These are phyloP conservation scores for Cynanchum wilfordii DNA, from an alignment of 257 asterid genomes.

Conservation along the genomic window DNA sequence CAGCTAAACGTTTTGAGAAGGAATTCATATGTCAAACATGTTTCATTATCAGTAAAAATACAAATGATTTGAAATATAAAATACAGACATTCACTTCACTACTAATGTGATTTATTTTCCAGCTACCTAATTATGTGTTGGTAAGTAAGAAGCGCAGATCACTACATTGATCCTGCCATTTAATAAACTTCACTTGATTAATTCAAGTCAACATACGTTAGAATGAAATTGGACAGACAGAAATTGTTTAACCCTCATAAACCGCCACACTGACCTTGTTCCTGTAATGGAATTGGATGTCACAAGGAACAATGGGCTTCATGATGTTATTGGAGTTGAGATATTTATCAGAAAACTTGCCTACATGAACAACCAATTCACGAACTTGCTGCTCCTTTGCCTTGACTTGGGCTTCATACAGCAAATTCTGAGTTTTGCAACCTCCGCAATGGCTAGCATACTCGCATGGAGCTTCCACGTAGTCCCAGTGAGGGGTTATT, in stretches of 20 bases:
- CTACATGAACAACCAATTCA: conserved; percentile 72
- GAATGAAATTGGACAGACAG: conserved; percentile 9
- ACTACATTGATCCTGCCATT: not conserved
- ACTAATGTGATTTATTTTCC: not conserved
- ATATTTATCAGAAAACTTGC: conserved; percentile 54
- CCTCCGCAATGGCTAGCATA: conserved; percentile 91
- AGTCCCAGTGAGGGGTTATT: conserved; percentile 61
- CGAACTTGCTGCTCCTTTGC: conserved; percentile 83
- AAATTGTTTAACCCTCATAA: not conserved
- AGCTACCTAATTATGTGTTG: not conserved
- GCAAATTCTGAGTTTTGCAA: conserved; percentile 81
- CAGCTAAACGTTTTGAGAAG: not conserved
- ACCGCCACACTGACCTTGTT: conserved; percentile 59
- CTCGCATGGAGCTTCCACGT: conserved; percentile 88
- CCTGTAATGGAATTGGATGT: conserved; percentile 78
- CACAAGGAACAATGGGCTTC: conserved; percentile 91
- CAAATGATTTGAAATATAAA: not conserved
- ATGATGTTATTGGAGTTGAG: conserved; percentile 44
- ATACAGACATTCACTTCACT: not conserved
- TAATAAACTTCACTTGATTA: not conserved
- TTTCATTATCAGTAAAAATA: not conserved
- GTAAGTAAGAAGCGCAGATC: not conserved
- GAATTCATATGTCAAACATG: not conserved
- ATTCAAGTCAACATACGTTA: not conserved
- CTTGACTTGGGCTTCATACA: conserved; percentile 76